A percentile compares a stretch with the other conserved stretches of the same genome.
Evolutionary conservation across 108 stramenopile genomes (phyloP).

Genomic region (Cylindrotheca fusiformis): DNA sequence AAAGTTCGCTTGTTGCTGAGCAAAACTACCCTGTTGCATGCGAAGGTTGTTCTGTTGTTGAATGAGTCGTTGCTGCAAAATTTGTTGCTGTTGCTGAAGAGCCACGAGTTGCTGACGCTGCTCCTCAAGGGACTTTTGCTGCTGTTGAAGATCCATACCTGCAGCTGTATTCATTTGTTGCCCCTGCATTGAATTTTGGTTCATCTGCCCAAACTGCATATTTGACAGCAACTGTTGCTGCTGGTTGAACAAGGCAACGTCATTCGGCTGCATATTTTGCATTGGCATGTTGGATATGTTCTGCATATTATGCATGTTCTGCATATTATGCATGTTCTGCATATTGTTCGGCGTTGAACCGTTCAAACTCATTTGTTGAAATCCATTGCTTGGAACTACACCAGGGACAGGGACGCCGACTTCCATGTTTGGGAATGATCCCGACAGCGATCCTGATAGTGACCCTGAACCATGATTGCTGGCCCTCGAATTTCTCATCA

Average conservation of each 20-base stretch:
- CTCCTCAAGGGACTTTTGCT: slow-evolving; percentile 3
- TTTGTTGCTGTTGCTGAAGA: slow-evolving; percentile 16
- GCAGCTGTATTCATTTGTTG: slow-evolving; percentile 3
- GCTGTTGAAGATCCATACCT: slow-evolving; percentile 6
- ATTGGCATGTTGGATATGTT: neutral
- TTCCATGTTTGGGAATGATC: slow-evolving; percentile 10
- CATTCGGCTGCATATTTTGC: slow-evolving; percentile 1
- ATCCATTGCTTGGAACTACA: neutral
- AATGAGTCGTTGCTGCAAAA: slow-evolving; percentile 17
- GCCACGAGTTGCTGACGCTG: neutral
- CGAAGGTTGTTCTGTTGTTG: slow-evolving; percentile 15
- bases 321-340: neutral
- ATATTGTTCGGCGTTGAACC: neutral
- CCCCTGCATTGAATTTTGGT: slow-evolving; percentile 9
- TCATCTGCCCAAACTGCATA: neutral
- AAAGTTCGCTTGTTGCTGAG: slow-evolving; percentile 2
- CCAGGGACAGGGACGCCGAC: slow-evolving; percentile 1
- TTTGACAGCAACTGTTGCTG: slow-evolving; percentile 4
- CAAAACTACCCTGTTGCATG: slow-evolving; percentile 2
- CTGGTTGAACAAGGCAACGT: slow-evolving; percentile 6
- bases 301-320: neutral
- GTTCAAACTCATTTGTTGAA: neutral
- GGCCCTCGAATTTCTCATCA: slow-evolving; percentile 12
- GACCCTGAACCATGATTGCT: slow-evolving; percentile 1
- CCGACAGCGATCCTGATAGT: neutral